phyloP scores from a whole-genome alignment of 1,139 yeast genomes.

The Debaryomyces singareniensis region DNA sequence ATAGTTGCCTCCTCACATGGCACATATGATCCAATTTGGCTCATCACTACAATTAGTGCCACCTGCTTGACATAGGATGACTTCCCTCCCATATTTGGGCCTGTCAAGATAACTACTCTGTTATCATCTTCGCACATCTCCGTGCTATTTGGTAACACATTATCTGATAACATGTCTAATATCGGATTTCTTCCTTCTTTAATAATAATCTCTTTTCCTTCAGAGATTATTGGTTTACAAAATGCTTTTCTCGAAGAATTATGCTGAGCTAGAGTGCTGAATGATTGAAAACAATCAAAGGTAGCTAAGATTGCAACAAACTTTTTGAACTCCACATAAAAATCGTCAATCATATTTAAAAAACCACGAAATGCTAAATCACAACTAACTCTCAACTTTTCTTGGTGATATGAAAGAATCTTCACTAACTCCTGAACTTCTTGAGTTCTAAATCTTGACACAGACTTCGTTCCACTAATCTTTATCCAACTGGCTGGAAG shows the following conservation, averaged over 20 bases:
- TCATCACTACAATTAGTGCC: slow-evolving; percentile 84
- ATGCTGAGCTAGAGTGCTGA: slow-evolving; percentile 53
- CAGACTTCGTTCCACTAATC: slow-evolving; percentile 63
- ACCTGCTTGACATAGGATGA: slow-evolving; percentile 90
- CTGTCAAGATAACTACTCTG: slow-evolving; percentile 55
- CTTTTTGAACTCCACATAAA: slow-evolving; percentile 45
- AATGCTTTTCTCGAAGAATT: slow-evolving; percentile 36
- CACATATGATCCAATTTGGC: slow-evolving; percentile 47
- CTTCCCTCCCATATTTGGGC: slow-evolving; percentile 98
- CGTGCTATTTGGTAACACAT: slow-evolving; percentile 69
- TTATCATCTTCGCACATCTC: slow-evolving; percentile 36
- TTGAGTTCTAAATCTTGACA: slow-evolving; percentile 71
- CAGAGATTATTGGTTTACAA: slow-evolving; percentile 47
- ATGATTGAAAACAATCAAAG: slow-evolving; percentile 71
- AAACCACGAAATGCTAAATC: slow-evolving; percentile 54
- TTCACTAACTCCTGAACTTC: slow-evolving; percentile 44
- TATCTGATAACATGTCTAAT: slow-evolving; percentile 44
- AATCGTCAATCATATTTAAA: slow-evolving; percentile 33
- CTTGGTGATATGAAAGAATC: slow-evolving; percentile 56
- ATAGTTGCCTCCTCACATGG: slow-evolving; percentile 40
- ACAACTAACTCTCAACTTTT: slow-evolving; percentile 47
- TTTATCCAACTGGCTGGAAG: slow-evolving; percentile 75
- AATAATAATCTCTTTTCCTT: slow-evolving; percentile 46
- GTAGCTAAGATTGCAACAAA: slow-evolving; percentile 49
- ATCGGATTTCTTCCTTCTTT: slow-evolving; percentile 73